Percentiles rank a stretch among this genome's conserved stretches.
phyloP scores from a whole-genome alignment of 495 filamentous ascomycete species.

The Friedmanniomyces endolithicus region DNA sequence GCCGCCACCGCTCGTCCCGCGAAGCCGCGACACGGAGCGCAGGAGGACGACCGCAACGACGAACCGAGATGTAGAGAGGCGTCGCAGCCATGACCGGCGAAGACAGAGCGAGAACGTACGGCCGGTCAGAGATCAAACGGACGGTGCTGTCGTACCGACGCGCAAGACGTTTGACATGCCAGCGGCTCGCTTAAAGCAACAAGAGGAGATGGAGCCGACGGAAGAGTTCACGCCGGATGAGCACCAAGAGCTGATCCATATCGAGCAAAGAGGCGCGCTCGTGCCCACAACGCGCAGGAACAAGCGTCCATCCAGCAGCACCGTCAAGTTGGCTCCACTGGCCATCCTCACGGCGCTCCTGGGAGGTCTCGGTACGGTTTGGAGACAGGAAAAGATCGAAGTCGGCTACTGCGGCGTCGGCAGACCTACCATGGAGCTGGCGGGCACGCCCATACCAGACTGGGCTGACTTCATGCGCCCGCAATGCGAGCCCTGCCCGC shows the following conservation, averaged over 20 bases:
- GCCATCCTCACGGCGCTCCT: conserved; percentile 54
- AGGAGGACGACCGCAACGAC: conserved; percentile 31
- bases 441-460: conserved; percentile 31
- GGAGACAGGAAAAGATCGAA: conserved; percentile 83
- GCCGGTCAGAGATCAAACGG: conserved; percentile 21
- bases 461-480: conserved; percentile 60
- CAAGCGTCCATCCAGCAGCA: conserved; percentile 19
- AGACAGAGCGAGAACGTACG: conserved; percentile 29
- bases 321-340: conserved; percentile 45
- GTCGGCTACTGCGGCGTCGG: conserved; percentile 92
- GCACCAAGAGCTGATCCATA: conserved; percentile 54
- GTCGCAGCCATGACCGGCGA: conserved; percentile 38
- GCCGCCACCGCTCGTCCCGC: conserved; percentile 33
- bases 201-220: conserved; percentile 33
- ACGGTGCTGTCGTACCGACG: conserved; percentile 33
- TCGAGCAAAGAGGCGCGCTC: conserved; percentile 15
- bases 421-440: conserved; percentile 34
- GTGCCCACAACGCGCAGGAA: conserved; percentile 23
- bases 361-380: conserved; percentile 64
- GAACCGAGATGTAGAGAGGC: conserved; percentile 25
- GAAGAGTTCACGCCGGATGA: conserved; percentile 94
- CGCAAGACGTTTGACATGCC: conserved; percentile 35
- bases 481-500: conserved; percentile 80
- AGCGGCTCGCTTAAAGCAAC: conserved; percentile 25
- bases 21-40: conserved; percentile 33